Evolutionary conservation across 352 stramenopile species (phyloP), one percentile per base, ranked within the genome.

Genomic region (Phytophthora lateralis): DNA sequence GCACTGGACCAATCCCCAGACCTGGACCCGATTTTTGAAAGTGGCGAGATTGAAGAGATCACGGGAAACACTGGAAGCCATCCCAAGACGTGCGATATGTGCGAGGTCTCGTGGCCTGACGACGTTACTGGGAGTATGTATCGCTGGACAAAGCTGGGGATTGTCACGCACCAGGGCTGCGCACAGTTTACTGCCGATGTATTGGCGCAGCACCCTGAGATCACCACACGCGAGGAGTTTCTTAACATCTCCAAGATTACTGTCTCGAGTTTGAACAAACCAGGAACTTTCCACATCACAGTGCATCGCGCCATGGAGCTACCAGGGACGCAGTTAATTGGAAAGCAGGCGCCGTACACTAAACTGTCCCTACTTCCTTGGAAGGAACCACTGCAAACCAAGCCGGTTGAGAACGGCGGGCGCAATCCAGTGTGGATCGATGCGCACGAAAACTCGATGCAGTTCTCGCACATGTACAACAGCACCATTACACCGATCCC

Each of bases 391-490:
- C 68, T 88, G 43, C 85, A 93, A 58, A 96, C 87, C 0, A 92
- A 91, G 47, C 69, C 85, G 1, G 74, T 77, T 12, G 83, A 94
- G 54, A 89, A 78, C 41, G 85, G 87, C 20, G 87, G 85, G 4
- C 80, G 80, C 9, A 84, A 92, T 53, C 87, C 87, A 17, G 67
- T 88, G 20, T 96, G 85, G 85, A 82, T 76, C 35, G 79, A 54
- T 51, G 72, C 73, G 39, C 82, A 94, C 52, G 82, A 91, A 55
- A 94, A 93, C 48, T 73, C 66, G 55, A 89, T 94, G 80, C 80
- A 89, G 20, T 89, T 96, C 41, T 82, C 86, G 29, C 87, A 96
- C 71, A 92, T 93, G 79, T 96, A 93, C 74, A 96, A 93, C 71
- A 93, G 85, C 61, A 86, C 76, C 11, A 94, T 93, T 69, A 96